Conservation (phyloP, 2,329 filamentous ascomycete species). For the Trichoderma koningiopsis region DNA sequence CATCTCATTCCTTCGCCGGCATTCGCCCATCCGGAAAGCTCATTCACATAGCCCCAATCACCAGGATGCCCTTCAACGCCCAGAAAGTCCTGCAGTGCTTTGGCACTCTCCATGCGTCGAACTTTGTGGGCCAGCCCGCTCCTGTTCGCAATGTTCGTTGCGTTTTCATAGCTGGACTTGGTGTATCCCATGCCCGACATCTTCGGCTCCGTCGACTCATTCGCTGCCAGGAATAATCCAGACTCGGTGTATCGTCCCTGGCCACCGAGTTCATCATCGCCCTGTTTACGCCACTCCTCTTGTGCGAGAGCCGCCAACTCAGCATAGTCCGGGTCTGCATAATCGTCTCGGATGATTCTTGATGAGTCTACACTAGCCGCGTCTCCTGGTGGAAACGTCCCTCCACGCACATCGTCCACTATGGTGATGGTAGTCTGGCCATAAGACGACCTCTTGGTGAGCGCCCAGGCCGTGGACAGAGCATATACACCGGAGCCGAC, state of each 20-base stretch:
- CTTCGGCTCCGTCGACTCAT: slow-evolving; percentile 42
- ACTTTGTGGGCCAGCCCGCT: slow-evolving; percentile 45
- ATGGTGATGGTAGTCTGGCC: slow-evolving; percentile 58
- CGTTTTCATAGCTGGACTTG: slow-evolving; percentile 62
- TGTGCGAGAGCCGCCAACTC: slow-evolving; percentile 72
- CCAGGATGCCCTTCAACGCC: slow-evolving; percentile 57
- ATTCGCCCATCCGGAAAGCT: slow-evolving; percentile 77
- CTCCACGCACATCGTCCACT: slow-evolving; percentile 55
- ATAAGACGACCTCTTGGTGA: slow-evolving; percentile 64
- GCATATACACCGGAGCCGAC: slow-evolving; percentile 70
- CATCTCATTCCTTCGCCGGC: slow-evolving; percentile 71
- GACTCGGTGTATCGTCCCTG: slow-evolving; percentile 70
- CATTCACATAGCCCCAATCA: slow-evolving; percentile 73
- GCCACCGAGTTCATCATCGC: slow-evolving; percentile 58
- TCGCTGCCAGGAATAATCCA: slow-evolving; percentile 67
- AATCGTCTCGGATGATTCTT: slow-evolving; percentile 72
- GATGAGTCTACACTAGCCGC: slow-evolving; percentile 64
- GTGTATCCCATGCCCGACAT: slow-evolving; percentile 61
- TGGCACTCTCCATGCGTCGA: slow-evolving; percentile 47
- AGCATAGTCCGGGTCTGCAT: slow-evolving; percentile 77
- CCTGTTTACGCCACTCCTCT: slow-evolving; percentile 65
- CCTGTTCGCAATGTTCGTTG: slow-evolving; percentile 50
- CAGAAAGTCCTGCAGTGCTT: slow-evolving; percentile 49
- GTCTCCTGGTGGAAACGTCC: slow-evolving; percentile 62
- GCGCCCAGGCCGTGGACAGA: slow-evolving; percentile 63